These are phyloP conservation scores for Perkinsus olseni DNA, from an alignment of 169 alveolate genomes.

Conservation along the genomic window DNA sequence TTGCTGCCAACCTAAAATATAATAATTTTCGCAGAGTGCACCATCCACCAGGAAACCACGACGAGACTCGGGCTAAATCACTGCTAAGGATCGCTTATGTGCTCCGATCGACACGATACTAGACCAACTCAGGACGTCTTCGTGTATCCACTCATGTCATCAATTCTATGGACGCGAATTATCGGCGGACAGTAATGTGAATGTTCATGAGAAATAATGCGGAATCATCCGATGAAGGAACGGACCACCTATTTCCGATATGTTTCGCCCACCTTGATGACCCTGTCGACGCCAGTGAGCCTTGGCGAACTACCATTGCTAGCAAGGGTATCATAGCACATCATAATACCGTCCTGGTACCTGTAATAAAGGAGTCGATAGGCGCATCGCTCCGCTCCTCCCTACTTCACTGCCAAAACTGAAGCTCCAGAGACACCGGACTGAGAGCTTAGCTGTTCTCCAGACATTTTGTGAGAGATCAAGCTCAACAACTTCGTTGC, in stretches of 20 bases:
- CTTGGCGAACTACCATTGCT: conserved; percentile 48
- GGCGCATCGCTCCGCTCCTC: neutral
- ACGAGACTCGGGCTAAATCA: no score
- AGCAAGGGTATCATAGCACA: conserved; percentile 53
- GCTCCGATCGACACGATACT: no score
- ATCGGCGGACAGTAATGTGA: no score
- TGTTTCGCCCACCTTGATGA: conserved; percentile 15
- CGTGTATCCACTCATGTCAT: no score
- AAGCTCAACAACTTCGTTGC: no score
- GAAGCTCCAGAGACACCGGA: neutral
- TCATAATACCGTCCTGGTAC: conserved; percentile 50
- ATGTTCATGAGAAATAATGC: no score
- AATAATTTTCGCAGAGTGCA: neutral
- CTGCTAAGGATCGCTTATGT: no score
- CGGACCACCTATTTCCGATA: no score
- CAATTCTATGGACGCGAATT: no score
- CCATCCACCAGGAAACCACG: neutral
- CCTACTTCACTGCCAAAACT: neutral
- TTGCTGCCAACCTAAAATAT: conserved; percentile 27
- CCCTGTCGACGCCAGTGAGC: conserved; percentile 42
- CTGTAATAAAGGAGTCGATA: neutral
- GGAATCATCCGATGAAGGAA: no score
- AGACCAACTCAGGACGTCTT: no score
- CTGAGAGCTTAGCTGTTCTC: neutral
- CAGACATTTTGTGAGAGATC: neutral